Evolutionary conservation across 257 asterid species (phyloP).

Genomic region (Asclepias syriaca): DNA sequence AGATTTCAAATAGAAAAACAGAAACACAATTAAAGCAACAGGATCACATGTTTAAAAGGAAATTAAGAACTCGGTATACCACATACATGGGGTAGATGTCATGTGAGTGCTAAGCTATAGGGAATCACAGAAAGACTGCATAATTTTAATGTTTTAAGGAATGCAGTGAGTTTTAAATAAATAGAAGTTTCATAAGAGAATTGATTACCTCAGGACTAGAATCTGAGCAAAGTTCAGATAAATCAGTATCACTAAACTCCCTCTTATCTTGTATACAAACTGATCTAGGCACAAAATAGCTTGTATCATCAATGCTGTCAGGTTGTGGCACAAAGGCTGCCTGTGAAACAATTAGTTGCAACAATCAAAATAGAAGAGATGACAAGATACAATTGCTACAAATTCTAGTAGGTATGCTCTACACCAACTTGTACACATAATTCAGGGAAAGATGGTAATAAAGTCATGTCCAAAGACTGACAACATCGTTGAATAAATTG

Average conservation of each 20-base stretch:
- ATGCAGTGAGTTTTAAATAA: not conserved
- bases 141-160: not conserved
- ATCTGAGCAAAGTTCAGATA: constrained; percentile 46
- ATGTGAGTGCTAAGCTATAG: not conserved
- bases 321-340: constrained; percentile 94
- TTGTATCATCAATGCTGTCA: constrained; percentile 79
- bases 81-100: not conserved
- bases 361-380: not conserved
- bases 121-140: too few species aligned
- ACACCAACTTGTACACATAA: not conserved
- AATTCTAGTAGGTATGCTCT: not conserved
- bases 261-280: constrained; percentile 47
- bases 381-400: not conserved
- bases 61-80: not conserved
- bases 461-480: not conserved
- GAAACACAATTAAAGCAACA: not conserved
- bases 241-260: constrained; percentile 46
- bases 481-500: not conserved
- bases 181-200: not conserved
- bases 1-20: constrained; percentile 12
- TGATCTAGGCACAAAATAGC: constrained; percentile 79
- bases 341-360: constrained; percentile 30
- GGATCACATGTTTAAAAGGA: not conserved
- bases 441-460: not conserved
- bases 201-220: constrained; percentile 22